These are phyloP conservation scores for Neurospora sp. DNA, from an alignment of 495 filamentous ascomycete genomes.

Conservation along the genomic window DNA sequence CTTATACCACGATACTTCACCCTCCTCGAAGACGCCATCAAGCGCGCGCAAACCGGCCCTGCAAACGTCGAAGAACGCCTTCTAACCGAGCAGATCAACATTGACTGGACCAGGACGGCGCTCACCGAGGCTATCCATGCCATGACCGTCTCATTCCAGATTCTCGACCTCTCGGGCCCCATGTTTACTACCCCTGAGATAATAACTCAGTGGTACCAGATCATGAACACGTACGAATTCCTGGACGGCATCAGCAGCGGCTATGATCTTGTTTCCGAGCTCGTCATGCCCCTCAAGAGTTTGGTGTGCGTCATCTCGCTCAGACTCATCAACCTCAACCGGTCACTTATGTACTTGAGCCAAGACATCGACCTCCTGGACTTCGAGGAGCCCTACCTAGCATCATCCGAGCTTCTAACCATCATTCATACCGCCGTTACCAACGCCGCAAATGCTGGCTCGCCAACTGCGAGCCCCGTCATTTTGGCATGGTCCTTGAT, in stretches of 20 bases:
- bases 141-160: slow-evolving; percentile 62
- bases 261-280: slow-evolving; percentile 38
- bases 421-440: slow-evolving; percentile 55
- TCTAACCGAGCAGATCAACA: slow-evolving; percentile 40
- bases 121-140: slow-evolving; percentile 62
- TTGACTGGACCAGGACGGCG: slow-evolving; percentile 51
- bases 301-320: slow-evolving; percentile 65
- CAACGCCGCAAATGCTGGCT: slow-evolving; percentile 34
- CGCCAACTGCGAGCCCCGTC: slow-evolving; percentile 49
- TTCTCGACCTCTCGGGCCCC: slow-evolving; percentile 46
- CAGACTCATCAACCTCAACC: slow-evolving; percentile 58
- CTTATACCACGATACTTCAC: slow-evolving; percentile 31
- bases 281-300: slow-evolving; percentile 52
- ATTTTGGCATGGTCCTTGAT: slow-evolving; percentile 71
- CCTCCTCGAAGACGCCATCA: slow-evolving; percentile 25
- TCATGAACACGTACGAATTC: slow-evolving; percentile 57
- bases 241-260: slow-evolving; percentile 35
- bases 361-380: slow-evolving; percentile 30
- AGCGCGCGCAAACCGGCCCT: slow-evolving; percentile 18
- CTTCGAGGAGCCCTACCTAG: slow-evolving; percentile 47
- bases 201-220: slow-evolving; percentile 57
- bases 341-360: slow-evolving; percentile 32
- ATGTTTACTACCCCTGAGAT: slow-evolving; percentile 50
- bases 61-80: slow-evolving; percentile 16
- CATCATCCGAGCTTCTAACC: slow-evolving; percentile 49